Base-by-base conservation (phyloP, 768 basidiomycete species). In the Pleurotus cornucopiae region DNA sequence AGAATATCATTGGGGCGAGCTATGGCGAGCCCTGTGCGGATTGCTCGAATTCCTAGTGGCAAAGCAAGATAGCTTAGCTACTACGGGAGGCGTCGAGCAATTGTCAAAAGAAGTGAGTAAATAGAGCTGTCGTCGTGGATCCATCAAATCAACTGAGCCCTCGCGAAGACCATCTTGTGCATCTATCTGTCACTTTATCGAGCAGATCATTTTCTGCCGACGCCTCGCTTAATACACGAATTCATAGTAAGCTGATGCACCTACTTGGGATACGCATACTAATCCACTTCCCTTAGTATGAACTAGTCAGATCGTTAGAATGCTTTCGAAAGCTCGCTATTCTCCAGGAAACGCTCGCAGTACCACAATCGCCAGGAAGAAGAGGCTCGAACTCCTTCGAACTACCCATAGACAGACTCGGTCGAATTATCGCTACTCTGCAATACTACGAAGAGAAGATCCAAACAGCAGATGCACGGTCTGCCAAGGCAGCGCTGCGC, bases 1-100 rank as follows among this genome's bases (percentile, higher is more conserved):
- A 88, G 86, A 81, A 6, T 88, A 88, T 60, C 71, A 82, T 43
- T 89, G 88, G 86, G 71, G 75, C 57, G 82, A 84, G 49, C 62
- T 87, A 11, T 89, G 86, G 88, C 72, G 68, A 49, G 77, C 83
- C 5, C 61, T 86, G 9, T 61, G 86, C 21, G 77, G 75, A 2
- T 61, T 88, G 2, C 68, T 88, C 11, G 74, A 68, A 21, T 88
- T 88, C 61, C 57, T 86, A 13, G 71, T 78, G 7, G 76, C 69
- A n/a, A 85, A 80, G 65, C 48, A 82, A 26, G 82, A 82, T 5
- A 77, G 68, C 41, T 65, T 86, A n/a, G 63, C 70, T 5, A 78
- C 80, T 6, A 79, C 78, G 0, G 79, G 79, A 21, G 79, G 80
- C 0, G 65, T 86, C 2, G 81, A 80, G 59, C 73, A 72, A 53